These are phyloP conservation scores for Pholiota molesta DNA, from an alignment of 768 basidiomycete genomes.

Conservation along the genomic window DNA sequence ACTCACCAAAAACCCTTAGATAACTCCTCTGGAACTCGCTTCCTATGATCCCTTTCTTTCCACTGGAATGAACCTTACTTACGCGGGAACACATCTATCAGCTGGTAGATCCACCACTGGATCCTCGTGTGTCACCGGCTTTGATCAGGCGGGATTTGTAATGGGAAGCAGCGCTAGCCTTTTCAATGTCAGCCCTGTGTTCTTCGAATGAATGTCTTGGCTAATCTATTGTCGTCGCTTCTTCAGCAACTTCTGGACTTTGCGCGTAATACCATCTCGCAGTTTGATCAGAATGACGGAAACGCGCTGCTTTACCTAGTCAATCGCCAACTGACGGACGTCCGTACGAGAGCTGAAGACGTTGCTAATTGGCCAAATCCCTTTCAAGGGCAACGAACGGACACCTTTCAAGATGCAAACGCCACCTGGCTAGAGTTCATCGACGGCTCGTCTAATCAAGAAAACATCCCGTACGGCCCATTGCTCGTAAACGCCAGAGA, in stretches of 20 bases:
- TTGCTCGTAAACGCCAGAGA: conserved; percentile 69
- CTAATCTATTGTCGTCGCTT: neutral
- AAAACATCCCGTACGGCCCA: conserved; percentile 73
- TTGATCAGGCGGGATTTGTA: conserved; percentile 75
- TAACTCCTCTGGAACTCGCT: conserved; percentile 68
- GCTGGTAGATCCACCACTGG: conserved; percentile 58
- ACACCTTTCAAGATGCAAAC: conserved; percentile 56
- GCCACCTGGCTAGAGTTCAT: conserved; percentile 62
- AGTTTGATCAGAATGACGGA: conserved; percentile 38
- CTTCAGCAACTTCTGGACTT: conserved; percentile 55
- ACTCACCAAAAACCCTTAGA: conserved; percentile 33
- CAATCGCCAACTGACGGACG: conserved; percentile 45
- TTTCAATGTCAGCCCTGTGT: conserved; percentile 50
- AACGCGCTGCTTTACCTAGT: conserved; percentile 52
- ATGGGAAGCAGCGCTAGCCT: conserved; percentile 76
- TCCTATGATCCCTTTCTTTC: conserved; percentile 74
- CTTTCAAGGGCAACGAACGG: conserved; percentile 50
- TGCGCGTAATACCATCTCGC: conserved; percentile 41
- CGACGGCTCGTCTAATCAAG: conserved; percentile 70
- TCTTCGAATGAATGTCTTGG: neutral
- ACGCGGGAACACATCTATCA: conserved; percentile 64
- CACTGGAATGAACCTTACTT: conserved; percentile 67
- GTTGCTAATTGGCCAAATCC: conserved; percentile 74
- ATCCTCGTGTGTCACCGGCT: conserved; percentile 69
- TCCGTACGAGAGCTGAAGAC: conserved; percentile 56